Percentiles rank a stretch among this genome's conserved stretches.
Conservation (phyloP, 108 stramenopile species). For the Nitzschia sp. region DNA sequence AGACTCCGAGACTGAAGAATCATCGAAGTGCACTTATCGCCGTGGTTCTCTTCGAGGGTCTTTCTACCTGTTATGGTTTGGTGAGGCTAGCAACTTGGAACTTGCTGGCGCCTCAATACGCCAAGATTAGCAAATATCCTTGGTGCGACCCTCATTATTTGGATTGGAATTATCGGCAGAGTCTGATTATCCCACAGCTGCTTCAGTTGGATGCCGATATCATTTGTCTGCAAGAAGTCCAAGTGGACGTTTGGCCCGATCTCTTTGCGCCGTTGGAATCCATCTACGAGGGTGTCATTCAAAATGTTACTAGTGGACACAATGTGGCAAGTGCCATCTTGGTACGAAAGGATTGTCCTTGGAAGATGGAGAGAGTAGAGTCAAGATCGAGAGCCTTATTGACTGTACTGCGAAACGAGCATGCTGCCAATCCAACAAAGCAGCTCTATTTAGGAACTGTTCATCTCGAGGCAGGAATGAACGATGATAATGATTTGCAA, state of each 20-base stretch:
- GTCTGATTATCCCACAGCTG: slow-evolving; percentile 26
- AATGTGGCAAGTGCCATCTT: slow-evolving; percentile 41
- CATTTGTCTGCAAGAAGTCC: slow-evolving; percentile 67
- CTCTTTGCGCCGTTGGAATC: slow-evolving; percentile 8
- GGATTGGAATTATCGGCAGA: slow-evolving; percentile 41
- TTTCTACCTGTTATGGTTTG: no score
- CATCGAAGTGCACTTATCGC: no score
- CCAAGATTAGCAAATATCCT: slow-evolving; percentile 26
- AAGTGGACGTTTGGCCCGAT: slow-evolving; percentile 36
- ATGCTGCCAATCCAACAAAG: background rate
- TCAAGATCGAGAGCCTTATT: slow-evolving; percentile 46
- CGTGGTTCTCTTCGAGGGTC: no score
- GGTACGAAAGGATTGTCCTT: slow-evolving; percentile 3
- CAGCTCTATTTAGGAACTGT: slow-evolving; percentile 38
- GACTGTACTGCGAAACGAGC: slow-evolving; percentile 15
- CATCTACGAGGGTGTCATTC: slow-evolving; percentile 32
- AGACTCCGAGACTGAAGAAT: no score
- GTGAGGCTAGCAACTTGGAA: slow-evolving; percentile 34
- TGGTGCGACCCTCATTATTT: slow-evolving; percentile 30
- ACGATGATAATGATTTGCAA: slow-evolving; percentile 27
- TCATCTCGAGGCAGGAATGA: slow-evolving; percentile 47
- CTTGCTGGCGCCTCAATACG: slow-evolving; percentile 41
- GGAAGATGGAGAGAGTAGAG: slow-evolving; percentile 20
- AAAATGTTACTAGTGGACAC: slow-evolving; percentile 34
- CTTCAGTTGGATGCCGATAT: slow-evolving; percentile 34